phyloP scores from a whole-genome alignment of 1,284 basidiomycete species.

The Sphaerobolus stellatus region DNA sequence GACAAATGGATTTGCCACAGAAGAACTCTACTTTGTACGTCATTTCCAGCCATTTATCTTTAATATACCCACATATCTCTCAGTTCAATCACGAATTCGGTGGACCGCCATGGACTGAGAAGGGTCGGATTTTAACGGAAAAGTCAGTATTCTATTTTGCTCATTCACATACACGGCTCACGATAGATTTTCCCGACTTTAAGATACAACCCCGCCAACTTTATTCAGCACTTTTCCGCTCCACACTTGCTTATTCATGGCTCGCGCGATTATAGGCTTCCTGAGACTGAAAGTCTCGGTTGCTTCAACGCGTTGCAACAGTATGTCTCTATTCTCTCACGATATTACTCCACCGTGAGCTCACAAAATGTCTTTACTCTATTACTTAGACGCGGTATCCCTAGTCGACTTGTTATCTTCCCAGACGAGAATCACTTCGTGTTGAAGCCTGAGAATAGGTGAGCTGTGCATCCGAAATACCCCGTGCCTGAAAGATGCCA shows the following conservation, averaged over 20 bases:
- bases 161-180: not conserved
- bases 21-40: constrained; percentile 83
- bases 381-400: constrained; percentile 60
- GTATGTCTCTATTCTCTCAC: constrained; percentile 44
- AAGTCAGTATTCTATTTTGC: constrained; percentile 41
- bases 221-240: constrained; percentile 80
- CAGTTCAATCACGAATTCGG: constrained; percentile 85
- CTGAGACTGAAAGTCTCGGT: constrained; percentile 80
- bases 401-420: constrained; percentile 85
- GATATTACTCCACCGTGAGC: constrained; percentile 24
- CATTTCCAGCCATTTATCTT: not conserved
- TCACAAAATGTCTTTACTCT: not conserved
- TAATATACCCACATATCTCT: constrained; percentile 4
- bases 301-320: constrained; percentile 80
- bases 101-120: constrained; percentile 73
- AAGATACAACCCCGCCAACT: constrained; percentile 74
- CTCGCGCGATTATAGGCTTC: constrained; percentile 82
- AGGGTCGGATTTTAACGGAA: constrained; percentile 51
- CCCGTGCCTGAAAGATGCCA: not conserved
- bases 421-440: constrained; percentile 95
- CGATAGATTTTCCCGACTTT: not conserved
- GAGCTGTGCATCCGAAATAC: constrained; percentile 13
- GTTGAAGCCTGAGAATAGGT: constrained; percentile 73
- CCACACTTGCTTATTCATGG: constrained; percentile 85
- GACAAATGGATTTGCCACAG: constrained; percentile 78